Evolutionary conservation across 192 early-diverging fungal species (phyloP).

Genomic region (Mortierella antarctica): DNA sequence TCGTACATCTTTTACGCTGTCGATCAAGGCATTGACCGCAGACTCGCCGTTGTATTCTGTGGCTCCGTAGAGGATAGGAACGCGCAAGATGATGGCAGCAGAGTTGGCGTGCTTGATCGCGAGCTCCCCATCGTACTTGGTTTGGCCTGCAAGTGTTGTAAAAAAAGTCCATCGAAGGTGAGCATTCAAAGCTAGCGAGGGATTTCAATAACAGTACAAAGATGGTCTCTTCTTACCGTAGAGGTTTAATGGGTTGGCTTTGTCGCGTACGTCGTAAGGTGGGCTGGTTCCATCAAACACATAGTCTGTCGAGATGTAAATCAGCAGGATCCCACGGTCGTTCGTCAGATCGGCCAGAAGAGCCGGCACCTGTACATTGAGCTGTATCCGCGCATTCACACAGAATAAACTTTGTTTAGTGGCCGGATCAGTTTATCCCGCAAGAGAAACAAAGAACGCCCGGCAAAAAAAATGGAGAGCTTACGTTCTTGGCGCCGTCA

Average conservation of each 20-base stretch:
- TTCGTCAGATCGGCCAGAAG: slow-evolving; percentile 65
- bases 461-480: not conserved
- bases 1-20: slow-evolving; percentile 63
- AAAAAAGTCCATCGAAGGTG: not conserved
- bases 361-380: slow-evolving; percentile 77
- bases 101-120: slow-evolving; percentile 67
- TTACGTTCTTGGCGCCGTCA: slow-evolving; percentile 64
- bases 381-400: slow-evolving; percentile 17
- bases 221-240: slow-evolving; percentile 65
- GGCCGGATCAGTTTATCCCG: not conserved
- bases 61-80: slow-evolving; percentile 83
- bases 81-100: slow-evolving; percentile 73
- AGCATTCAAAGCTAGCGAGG: not conserved
- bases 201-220: not conserved
- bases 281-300: slow-evolving; percentile 91
- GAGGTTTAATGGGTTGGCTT: slow-evolving; percentile 82
- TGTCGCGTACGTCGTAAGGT: slow-evolving; percentile 76
- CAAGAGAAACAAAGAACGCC: not conserved
- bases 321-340: slow-evolving; percentile 63
- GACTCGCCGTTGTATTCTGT: slow-evolving; percentile 77
- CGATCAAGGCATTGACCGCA: slow-evolving; percentile 79
- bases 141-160: slow-evolving; percentile 55
- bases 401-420: not conserved
- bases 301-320: slow-evolving; percentile 93
- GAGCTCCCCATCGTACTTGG: slow-evolving; percentile 81